phyloP scores from a whole-genome alignment of 352 stramenopile species.

The Pythium aristosporum region DNA sequence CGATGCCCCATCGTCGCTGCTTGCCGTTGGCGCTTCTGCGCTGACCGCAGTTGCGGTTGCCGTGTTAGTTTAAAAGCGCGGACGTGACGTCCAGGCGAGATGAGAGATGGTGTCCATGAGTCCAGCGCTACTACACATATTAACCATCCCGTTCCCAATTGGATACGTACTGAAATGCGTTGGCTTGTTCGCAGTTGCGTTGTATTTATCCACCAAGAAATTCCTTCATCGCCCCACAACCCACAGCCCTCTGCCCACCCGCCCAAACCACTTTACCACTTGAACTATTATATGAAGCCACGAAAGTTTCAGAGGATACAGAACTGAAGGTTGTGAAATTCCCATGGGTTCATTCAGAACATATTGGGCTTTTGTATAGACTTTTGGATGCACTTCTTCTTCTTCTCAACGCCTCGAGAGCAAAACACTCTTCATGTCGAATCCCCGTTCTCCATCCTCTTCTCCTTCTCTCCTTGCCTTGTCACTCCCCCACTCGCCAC shows the following conservation, averaged over 20 bases:
- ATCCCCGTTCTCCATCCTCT: not conserved
- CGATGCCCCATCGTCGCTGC: not conserved
- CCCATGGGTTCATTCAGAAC: too few species aligned
- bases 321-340: too few species aligned
- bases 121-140: not conserved
- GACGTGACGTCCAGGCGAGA: not conserved
- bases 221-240: too few species aligned
- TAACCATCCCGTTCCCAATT: too few species aligned
- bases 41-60: not conserved
- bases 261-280: too few species aligned
- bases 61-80: not conserved
- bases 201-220: too few species aligned
- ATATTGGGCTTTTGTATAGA: too few species aligned
- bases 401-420: not conserved
- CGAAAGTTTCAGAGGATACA: too few species aligned
- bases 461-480: not conserved
- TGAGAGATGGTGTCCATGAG: not conserved
- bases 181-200: too few species aligned
- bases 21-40: not conserved
- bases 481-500: slow-evolving; percentile 1
- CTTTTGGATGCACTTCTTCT: not conserved
- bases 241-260: too few species aligned
- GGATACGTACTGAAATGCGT: too few species aligned
- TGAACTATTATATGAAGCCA: too few species aligned
- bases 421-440: not conserved